Evolutionary conservation across 257 asterid genomes (phyloP).

Genomic region (Lycium ferocissimum): DNA sequence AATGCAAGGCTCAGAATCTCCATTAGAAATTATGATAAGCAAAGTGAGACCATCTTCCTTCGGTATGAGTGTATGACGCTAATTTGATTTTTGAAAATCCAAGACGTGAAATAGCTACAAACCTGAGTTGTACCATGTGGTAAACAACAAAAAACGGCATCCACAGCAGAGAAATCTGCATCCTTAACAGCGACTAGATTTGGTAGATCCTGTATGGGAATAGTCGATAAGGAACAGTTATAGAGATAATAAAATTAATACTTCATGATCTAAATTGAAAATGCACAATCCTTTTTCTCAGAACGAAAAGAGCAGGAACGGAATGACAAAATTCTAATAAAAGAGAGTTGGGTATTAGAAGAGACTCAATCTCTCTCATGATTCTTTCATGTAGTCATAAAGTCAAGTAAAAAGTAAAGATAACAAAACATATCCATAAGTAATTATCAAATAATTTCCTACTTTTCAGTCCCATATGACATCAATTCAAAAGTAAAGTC

Average conservation of each 20-base stretch:
- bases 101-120: not conserved
- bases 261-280: not conserved
- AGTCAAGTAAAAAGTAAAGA: not conserved
- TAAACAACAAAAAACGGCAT: conserved; percentile 96
- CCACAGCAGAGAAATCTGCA: conserved; percentile 82
- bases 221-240: not conserved
- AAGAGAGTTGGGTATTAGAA: not conserved
- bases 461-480: not conserved
- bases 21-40: not conserved
- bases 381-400: not conserved
- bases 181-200: conserved; percentile 85
- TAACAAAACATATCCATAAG: not conserved
- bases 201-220: conserved; percentile 69
- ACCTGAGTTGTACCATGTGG: conserved; percentile 99
- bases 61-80: not conserved
- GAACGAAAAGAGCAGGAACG: not conserved
- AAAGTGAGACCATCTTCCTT: not conserved
- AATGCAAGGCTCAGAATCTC: conserved; percentile 1
- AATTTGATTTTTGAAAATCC: conserved; percentile 10
- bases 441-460: not conserved
- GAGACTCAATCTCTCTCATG: not conserved
- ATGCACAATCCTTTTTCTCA: not conserved
- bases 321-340: not conserved
- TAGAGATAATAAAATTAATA: not conserved
- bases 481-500: not conserved